These are phyloP conservation scores for Pinguiococcus pyrenoidosus DNA, from an alignment of 108 stramenopile species.

Conservation along the genomic window DNA sequence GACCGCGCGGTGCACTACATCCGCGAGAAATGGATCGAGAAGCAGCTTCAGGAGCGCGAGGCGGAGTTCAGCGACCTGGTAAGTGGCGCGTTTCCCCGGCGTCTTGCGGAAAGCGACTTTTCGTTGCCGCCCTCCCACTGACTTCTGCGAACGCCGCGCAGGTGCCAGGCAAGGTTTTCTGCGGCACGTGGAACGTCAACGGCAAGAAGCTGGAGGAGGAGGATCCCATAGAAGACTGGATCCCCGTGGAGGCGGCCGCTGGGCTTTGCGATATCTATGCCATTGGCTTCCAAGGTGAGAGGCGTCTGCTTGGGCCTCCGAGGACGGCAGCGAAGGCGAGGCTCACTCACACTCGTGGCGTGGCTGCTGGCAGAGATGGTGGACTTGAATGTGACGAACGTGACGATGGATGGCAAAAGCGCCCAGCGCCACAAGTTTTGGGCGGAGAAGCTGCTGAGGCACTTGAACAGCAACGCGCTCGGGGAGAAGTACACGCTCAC, in stretches of 20 bases:
- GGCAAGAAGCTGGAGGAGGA: constrained; percentile 86
- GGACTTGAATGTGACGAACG: constrained; percentile 96
- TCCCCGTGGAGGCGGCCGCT: constrained; percentile 29
- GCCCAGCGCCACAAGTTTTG: constrained; percentile 68
- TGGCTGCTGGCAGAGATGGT: too few relatives aligned
- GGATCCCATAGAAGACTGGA: constrained; percentile 61
- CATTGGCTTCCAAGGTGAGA: too few relatives aligned
- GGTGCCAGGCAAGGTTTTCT: constrained; percentile 41
- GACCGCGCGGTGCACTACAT: too few relatives aligned
- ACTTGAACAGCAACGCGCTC: constrained; percentile 50
- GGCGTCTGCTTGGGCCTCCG: too few relatives aligned
- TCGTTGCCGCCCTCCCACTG: neutral
- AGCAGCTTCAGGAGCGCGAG: constrained; percentile 28
- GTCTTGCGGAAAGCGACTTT: neutral
- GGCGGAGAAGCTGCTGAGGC: constrained; percentile 55
- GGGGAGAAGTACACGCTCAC: constrained; percentile 25
- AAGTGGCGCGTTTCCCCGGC: neutral
- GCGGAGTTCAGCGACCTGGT: too few relatives aligned
- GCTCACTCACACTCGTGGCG: too few relatives aligned
- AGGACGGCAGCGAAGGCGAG: too few relatives aligned
- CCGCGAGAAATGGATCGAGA: constrained; percentile 36
- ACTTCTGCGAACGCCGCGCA: constrained; percentile 1
- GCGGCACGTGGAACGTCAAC: constrained; percentile 97
- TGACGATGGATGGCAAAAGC: constrained; percentile 84
- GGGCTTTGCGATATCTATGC: constrained; percentile 20